phyloP scores from a whole-genome alignment of 495 filamentous ascomycete genomes.

The Immersiella caudata region DNA sequence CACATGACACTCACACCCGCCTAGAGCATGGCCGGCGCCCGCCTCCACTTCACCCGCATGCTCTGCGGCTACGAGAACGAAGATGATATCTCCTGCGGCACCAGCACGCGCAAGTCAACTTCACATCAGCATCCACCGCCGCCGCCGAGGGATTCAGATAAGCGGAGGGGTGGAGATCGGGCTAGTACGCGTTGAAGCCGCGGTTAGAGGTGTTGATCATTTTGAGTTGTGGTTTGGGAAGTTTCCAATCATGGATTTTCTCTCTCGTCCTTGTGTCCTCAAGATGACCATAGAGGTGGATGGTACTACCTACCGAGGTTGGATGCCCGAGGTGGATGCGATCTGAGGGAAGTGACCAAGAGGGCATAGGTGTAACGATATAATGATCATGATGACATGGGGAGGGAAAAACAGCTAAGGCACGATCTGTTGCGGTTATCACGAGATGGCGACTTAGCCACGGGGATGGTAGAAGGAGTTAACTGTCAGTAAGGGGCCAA shows the following conservation, averaged over 20 bases:
- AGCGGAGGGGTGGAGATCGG: conserved; percentile 25
- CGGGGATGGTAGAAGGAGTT: not conserved
- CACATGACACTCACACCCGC: conserved; percentile 2
- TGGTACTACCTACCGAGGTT: not conserved
- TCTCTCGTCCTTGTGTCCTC: too few species aligned
- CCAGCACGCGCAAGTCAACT: not conserved
- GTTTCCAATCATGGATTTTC: too few species aligned
- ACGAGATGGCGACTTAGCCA: not conserved
- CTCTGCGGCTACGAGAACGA: conserved; percentile 52
- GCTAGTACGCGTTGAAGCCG: not conserved
- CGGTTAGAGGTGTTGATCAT: not conserved
- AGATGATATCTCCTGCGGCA: not conserved
- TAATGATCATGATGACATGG: not conserved
- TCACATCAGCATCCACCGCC: not conserved
- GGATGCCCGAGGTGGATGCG: not conserved
- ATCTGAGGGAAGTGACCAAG: not conserved
- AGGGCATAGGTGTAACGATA: not conserved
- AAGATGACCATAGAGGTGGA: not conserved
- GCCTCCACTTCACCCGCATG: conserved; percentile 53
- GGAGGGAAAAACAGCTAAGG: not conserved
- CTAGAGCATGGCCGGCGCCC: conserved; percentile 51
- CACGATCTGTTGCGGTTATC: not conserved
- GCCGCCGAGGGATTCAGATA: conserved; percentile 18
- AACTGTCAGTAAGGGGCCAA: not conserved
- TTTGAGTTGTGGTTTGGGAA: too few species aligned